A percentile compares a stretch with the other conserved stretches of the same genome.
These are phyloP conservation scores for Rhizopogon vinicolor DNA, from an alignment of 768 basidiomycete species.

Conservation along the genomic window DNA sequence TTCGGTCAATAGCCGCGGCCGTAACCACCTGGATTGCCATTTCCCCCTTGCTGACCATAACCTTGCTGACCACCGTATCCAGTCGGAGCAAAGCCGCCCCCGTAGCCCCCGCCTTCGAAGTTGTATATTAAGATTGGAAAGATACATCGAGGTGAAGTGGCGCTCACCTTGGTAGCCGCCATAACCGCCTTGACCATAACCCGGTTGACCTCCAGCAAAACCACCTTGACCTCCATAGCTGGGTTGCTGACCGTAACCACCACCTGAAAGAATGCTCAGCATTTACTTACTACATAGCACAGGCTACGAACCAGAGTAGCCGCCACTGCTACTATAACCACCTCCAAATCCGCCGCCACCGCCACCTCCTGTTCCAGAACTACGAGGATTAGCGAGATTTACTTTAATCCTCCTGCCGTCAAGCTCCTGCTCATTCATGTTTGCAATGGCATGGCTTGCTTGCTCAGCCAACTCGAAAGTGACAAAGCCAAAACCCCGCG, in stretches of 20 bases:
- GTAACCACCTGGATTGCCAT: constrained; percentile 29
- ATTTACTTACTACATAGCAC: neutral
- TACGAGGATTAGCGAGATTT: constrained; percentile 75
- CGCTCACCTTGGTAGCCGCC: constrained; percentile 17
- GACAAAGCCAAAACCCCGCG: constrained; percentile 96
- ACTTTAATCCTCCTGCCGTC: constrained; percentile 91
- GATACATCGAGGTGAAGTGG: constrained; percentile 1
- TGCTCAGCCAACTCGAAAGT: constrained; percentile 60
- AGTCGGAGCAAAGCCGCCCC: neutral
- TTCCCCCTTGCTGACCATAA: constrained; percentile 16
- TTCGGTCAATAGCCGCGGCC: neutral
- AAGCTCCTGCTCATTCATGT: constrained; percentile 85
- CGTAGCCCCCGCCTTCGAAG: constrained; percentile 18
- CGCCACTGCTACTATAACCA: constrained; percentile 30
- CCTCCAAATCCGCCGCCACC: constrained; percentile 21
- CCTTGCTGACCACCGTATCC: constrained; percentile 21
- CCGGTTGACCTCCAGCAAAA: constrained; percentile 24
- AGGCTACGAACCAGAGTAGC: constrained; percentile 23
- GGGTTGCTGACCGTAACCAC: constrained; percentile 23
- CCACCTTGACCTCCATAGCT: constrained; percentile 19
- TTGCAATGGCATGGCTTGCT: constrained; percentile 72
- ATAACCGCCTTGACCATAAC: constrained; percentile 20
- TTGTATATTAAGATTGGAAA: constrained; percentile 13
- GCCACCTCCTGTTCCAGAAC: constrained; percentile 49
- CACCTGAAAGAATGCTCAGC: constrained; percentile 19